phyloP scores from a whole-genome alignment of 768 basidiomycete species.

The Cytidiella melzeri region DNA sequence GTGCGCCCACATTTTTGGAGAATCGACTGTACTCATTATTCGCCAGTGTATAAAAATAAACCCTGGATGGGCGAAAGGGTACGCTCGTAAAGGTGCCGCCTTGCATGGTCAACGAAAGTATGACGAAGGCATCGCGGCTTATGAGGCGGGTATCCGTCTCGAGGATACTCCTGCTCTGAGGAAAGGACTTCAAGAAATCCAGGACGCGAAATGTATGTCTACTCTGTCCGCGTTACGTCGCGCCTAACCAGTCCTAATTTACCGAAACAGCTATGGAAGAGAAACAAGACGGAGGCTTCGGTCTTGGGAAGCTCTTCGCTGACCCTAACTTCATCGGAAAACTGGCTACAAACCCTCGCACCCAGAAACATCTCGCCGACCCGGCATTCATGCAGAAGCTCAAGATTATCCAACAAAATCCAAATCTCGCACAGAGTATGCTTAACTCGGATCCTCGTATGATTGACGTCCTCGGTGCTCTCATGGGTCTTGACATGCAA shows the following conservation, averaged over 20 bases:
- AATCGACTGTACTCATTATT: too few species aligned
- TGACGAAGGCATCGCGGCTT: conserved; percentile 79
- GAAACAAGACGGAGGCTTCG: conserved; percentile 35
- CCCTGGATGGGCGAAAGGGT: conserved; percentile 84
- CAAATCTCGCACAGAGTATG: conserved; percentile 51
- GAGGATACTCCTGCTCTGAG: conserved; percentile 79
- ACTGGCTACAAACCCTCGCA: conserved; percentile 82
- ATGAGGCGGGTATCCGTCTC: conserved; percentile 73
- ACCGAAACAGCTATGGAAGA: conserved; percentile 30
- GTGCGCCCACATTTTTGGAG: conserved; percentile 1
- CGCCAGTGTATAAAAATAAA: conserved; percentile 72
- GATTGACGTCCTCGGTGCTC: conserved; percentile 88
- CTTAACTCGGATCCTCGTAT: conserved; percentile 79
- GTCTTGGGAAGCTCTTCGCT: conserved; percentile 70
- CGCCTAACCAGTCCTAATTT: background rate
- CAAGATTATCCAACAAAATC: conserved; percentile 62
- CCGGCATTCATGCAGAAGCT: conserved; percentile 78
- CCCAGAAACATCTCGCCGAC: conserved; percentile 78
- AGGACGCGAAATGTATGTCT: conserved; percentile 68
- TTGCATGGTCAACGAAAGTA: conserved; percentile 76
- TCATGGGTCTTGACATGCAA: conserved; percentile 91
- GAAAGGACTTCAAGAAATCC: conserved; percentile 86
- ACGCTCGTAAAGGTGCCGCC: conserved; percentile 88
- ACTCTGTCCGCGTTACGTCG: too few species aligned
- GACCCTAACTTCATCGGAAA: conserved; percentile 83